Evolutionary conservation across 306 rosid species (phyloP), one percentile per base, ranked within the genome.

Genomic region (Cucumis cinereus): DNA sequence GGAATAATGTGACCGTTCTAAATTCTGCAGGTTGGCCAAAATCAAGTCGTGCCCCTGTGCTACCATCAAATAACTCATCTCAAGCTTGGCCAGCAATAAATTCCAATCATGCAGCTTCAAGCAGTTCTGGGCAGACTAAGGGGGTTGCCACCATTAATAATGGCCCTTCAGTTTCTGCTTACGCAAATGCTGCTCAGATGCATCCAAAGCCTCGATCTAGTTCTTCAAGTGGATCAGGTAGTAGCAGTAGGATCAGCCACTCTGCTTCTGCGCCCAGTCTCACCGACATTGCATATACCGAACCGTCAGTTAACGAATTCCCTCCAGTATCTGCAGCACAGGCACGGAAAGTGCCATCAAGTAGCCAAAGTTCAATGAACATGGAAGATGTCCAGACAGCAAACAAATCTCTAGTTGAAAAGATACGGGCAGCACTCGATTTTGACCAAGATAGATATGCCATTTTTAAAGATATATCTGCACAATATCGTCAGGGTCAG

Each of bases 351-450:
- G 49, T 69, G 52, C 87, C 93, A 76, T 26, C 78, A 3, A 86
- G 81, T 76, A 79, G 79, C 85, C 94, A 82, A 84, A 59, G 89
- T 79, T 24, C 41, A 36, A 68, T 75, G 68, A 86, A 84, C 6
- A 78, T 77, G 78, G 92, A 73, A 41, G 85, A 85, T 77, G 93
- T 94, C 69, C 93, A 92, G 26, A 86, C 90, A 83, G 99, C 99
- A 70, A 94, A 94, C 79, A 90, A 89, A 81, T 86, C 99, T 58
- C 79, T 94, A 82, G 93, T 94, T 76, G 99, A 92, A 73, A 92
- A 88, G 91, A 92, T 94, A 77, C 93, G 85, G 2, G 64, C 87
- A 73, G 93, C 87, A 38, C 96, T 94, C 78, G 97, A 92, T 58
- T 89, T 85, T 88, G 92, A 92, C 30, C 88, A 85, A 81, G 99